Evolutionary conservation across 441 rosid genomes (phyloP), one percentile per base, ranked within the genome.

Genomic region (Populus tomentosa): DNA sequence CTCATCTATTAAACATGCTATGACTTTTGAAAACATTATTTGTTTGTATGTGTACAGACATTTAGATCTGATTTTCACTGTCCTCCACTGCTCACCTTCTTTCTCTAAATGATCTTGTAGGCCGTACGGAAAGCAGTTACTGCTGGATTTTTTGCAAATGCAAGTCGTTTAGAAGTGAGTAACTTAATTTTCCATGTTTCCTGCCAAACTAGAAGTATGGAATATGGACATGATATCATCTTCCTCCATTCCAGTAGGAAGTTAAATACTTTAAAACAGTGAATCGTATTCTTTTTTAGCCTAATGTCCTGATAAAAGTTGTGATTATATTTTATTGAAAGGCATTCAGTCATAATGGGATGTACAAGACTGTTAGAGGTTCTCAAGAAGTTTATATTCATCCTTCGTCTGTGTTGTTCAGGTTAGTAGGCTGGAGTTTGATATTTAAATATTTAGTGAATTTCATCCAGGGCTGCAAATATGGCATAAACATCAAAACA

Each of bases 141-240:
- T 74, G 88, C 97, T 75, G 98, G 99, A 0, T 95, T 90, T 89
- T 94, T 94, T 11, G 96, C 97, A 10, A 90, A 95, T 82, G 98
- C 98, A 65, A 92, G 97, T 81, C 89, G 83, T 65, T 81, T 90
- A 84, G 97, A 92, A 85, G 99, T 91, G 82, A 86, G 82, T 81
- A 78, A 73, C 72, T 77, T 71, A 36, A 26, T 67, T 78, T 74
- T 35, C 36, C 62, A 6, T 66, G 40, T 32, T 69, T 42, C 42
- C 65, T 10, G 26, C 65, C 28, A 40, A 14, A 30, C 69, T 59
- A 14, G 33, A 64, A 20, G 10, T 63, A 26, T 69, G 40, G 53
- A 77, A 67, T 18, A 21, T 53, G 42, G n/a, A 36, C 42, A 67
- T 67, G 7, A 32, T 67, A 20, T 67, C 7, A n/a, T 74, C 10